Conservation (phyloP, 768 basidiomycete species). For the Rhodotorula diobovata region DNA sequence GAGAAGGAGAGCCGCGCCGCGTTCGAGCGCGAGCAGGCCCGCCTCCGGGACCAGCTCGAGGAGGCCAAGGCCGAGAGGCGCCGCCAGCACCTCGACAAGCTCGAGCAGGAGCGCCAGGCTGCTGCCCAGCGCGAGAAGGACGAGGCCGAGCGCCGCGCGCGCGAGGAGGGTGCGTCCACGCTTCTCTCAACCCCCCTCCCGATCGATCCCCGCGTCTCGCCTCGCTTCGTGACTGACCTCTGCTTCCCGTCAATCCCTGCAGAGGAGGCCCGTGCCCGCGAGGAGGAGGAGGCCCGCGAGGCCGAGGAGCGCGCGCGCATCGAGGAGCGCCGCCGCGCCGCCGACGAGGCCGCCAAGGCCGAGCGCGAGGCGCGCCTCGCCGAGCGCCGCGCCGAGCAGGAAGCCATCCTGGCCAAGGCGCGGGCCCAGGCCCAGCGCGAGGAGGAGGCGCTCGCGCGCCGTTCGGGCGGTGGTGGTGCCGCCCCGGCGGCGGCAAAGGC, state of each 20-base stretch:
- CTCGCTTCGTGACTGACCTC: not conserved
- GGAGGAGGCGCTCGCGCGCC: constrained; percentile 38
- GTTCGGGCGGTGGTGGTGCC: not conserved
- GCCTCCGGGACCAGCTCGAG: constrained; percentile 39
- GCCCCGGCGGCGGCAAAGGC: not conserved
- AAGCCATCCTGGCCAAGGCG: constrained; percentile 21
- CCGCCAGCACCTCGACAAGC: constrained; percentile 44
- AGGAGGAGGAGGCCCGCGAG: constrained; percentile 44
- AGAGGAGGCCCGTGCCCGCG: constrained; percentile 49
- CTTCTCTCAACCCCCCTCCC: not conserved
- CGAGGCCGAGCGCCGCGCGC: constrained; percentile 44
- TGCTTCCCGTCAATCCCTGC: not conserved
- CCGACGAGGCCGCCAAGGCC: constrained; percentile 40
- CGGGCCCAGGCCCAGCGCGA: constrained; percentile 28
- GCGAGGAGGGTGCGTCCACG: constrained; percentile 37
- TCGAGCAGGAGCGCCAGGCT: constrained; percentile 40
- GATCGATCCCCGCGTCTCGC: no score
- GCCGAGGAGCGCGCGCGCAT: constrained; percentile 39
- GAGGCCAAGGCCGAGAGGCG: constrained; percentile 40
- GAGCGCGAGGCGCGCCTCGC: constrained; percentile 31
- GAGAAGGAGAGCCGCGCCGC: constrained; percentile 58
- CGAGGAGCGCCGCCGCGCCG: constrained; percentile 48
- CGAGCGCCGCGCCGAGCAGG: constrained; percentile 37
- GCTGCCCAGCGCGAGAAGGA: constrained; percentile 42
- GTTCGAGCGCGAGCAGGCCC: constrained; percentile 59